Evolutionary conservation across 306 rosid genomes (phyloP).

Genomic region (Carpinus viminea): DNA sequence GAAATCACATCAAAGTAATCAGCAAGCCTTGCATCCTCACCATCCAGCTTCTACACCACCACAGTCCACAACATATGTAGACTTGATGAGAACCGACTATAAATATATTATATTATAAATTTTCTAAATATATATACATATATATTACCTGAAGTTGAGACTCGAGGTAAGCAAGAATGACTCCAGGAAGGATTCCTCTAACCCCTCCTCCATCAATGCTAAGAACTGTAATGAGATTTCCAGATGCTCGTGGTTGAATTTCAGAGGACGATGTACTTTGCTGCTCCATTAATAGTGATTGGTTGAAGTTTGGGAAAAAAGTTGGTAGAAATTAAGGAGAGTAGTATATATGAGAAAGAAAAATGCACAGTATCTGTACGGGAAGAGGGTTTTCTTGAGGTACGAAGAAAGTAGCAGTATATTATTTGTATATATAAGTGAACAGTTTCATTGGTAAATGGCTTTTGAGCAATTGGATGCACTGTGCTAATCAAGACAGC

Average conservation of each 20-base stretch:
- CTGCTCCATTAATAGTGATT: neutral
- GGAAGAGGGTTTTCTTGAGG: neutral
- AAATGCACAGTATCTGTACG: neutral
- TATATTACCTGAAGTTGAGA: constrained; percentile 29
- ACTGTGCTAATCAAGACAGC: neutral
- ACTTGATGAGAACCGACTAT: neutral
- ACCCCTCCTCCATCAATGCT: constrained; percentile 44
- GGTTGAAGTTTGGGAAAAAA: neutral
- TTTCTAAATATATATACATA: neutral
- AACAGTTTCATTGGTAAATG: neutral
- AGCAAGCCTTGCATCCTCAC: constrained; percentile 29
- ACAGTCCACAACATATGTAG: neutral
- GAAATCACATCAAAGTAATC: constrained; percentile 38
- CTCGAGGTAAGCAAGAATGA: constrained; percentile 28
- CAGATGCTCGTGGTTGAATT: constrained; percentile 21
- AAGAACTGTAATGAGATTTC: constrained; percentile 28
- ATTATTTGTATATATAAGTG: neutral
- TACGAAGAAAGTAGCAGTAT: neutral
- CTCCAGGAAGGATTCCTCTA: constrained; percentile 39
- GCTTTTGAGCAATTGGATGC: neutral
- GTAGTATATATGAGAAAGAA: neutral
- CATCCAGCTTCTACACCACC: constrained; percentile 29
- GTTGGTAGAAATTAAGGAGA: neutral
- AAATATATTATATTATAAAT: too few relatives aligned
- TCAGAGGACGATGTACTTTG: neutral